phyloP scores from a whole-genome alignment of 257 asterid genomes.

The Verbascum thapsus region DNA sequence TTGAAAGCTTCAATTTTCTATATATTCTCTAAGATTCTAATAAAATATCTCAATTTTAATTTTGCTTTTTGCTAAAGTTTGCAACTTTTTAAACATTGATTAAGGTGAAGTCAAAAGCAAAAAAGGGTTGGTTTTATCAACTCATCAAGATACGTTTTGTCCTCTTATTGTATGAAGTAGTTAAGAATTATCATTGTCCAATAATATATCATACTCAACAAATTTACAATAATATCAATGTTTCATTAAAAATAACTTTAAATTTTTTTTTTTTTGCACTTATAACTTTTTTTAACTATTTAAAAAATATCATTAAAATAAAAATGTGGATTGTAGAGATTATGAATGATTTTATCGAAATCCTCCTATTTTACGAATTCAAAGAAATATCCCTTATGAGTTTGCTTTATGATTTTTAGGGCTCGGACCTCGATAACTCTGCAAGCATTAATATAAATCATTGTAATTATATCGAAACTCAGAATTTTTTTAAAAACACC shows the following conservation, averaged over 20 bases:
- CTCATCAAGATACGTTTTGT: constrained; percentile 25
- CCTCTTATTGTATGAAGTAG: constrained; percentile 29
- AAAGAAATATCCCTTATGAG: not conserved
- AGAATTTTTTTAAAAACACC: too few relatives aligned
- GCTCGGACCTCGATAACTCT: too few relatives aligned
- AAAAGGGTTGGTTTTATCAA: constrained; percentile 1
- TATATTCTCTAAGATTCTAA: constrained; percentile 30
- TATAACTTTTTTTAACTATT: too few relatives aligned
- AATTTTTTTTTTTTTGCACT: too few relatives aligned
- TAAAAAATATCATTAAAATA: too few relatives aligned
- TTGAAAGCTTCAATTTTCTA: constrained; percentile 21
- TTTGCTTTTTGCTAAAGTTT: not conserved
- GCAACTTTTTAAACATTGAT: not conserved
- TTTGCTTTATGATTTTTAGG: not conserved
- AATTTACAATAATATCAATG: constrained; percentile 20
- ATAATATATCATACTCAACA: constrained; percentile 24
- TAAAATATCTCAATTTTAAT: constrained; percentile 1
- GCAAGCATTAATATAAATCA: too few relatives aligned
- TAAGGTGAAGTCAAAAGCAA: constrained; percentile 32
- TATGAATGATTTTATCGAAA: too few relatives aligned
- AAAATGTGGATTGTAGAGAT: too few relatives aligned
- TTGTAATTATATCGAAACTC: too few relatives aligned
- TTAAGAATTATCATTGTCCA: too few relatives aligned
- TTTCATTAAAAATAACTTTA: constrained; percentile 20
- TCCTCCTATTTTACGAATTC: too few relatives aligned